These are phyloP conservation scores for Stachybotrys chlorohalonatus DNA, from an alignment of 2,329 filamentous ascomycete genomes.

Conservation along the genomic window DNA sequence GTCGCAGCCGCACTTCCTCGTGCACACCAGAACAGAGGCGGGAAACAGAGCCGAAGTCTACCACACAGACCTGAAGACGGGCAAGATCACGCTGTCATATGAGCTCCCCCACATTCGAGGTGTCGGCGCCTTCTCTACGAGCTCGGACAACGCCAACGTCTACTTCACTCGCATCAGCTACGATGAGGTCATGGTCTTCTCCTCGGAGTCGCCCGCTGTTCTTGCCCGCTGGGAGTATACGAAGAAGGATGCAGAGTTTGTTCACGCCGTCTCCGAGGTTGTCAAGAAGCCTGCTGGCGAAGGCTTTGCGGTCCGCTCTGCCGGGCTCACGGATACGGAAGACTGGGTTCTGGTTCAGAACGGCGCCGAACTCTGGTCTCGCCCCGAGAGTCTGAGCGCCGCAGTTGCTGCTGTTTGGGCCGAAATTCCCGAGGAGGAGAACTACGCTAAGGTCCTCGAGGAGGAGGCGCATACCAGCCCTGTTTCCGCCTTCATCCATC, in stretches of 20 bases:
- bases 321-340: conserved; percentile 54
- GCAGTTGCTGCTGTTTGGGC: conserved; percentile 74
- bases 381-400: conserved; percentile 74
- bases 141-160: conserved; percentile 68
- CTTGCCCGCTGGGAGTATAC: conserved; percentile 65
- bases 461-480: conserved; percentile 79
- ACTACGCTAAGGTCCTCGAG: conserved; percentile 71
- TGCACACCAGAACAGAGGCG: conserved; percentile 63
- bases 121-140: conserved; percentile 68
- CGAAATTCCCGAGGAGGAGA: conserved; percentile 63
- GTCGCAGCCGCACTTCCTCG: conserved; percentile 72
- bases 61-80: conserved; percentile 66
- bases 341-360: conserved; percentile 83
- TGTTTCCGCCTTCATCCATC: conserved; percentile 75
- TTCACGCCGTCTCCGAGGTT: conserved; percentile 74
- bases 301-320: conserved; percentile 70
- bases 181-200: conserved; percentile 64
- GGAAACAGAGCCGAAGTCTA: conserved; percentile 80
- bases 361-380: conserved; percentile 69
- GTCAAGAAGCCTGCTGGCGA: conserved; percentile 56
- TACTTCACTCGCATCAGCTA: conserved; percentile 80
- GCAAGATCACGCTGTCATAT: conserved; percentile 67
- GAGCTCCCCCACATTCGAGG: conserved; percentile 64
- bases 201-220: conserved; percentile 67
- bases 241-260: conserved; percentile 31